Base-by-base conservation (phyloP, 257 asterid genomes). In the Gentiana straminea region DNA sequence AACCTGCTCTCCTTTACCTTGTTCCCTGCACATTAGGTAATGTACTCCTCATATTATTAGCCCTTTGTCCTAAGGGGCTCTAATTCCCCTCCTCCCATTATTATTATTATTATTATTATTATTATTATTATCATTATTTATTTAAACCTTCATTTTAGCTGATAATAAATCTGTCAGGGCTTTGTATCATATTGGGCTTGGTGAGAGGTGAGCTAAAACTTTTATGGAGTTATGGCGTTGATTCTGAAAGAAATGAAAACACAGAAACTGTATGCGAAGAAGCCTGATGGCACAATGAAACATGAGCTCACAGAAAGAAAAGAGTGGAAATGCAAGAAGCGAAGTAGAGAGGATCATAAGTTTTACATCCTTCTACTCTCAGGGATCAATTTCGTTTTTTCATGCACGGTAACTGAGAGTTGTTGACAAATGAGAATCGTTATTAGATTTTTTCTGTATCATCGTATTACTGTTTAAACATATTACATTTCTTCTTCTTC, bases 1-100 rank as follows among this genome's bases (percentile, higher is more conserved):
- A 89, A 65, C 97, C 97, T 0, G 97, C 97, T 55, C 94, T 90
- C 62, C 88, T 90, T 53, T 90, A 90, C 75, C 88, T 90, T 58
- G 97, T 90, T 60, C 97, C 97, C 0, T 90, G 94, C 65, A 86
- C 97, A 49, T 68, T 90, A 47, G 96, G 97, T 90, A 77, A 24
- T 54, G 68, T 35, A 53, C 64, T 58, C 52, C 56, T 41, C 46
- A 7, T 5, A 24, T 24, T 24, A 52, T 50, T 12, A 51, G 52
- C 15, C 51, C 46, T 3, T 4, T 5, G 8, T 24, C 24, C 24
- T 24, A 41, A 41, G 9, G 9, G 46, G 9, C 9, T 10, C 46
- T 41, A 1, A 0, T 41, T 1, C 5, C 7, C 9, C 10, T 41
- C 46, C 3, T 5, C 45, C 63, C 35, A 15, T 34, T 44, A 24